phyloP scores from a whole-genome alignment of 2,329 filamentous ascomycete species.

The Colletotrichum lupini region DNA sequence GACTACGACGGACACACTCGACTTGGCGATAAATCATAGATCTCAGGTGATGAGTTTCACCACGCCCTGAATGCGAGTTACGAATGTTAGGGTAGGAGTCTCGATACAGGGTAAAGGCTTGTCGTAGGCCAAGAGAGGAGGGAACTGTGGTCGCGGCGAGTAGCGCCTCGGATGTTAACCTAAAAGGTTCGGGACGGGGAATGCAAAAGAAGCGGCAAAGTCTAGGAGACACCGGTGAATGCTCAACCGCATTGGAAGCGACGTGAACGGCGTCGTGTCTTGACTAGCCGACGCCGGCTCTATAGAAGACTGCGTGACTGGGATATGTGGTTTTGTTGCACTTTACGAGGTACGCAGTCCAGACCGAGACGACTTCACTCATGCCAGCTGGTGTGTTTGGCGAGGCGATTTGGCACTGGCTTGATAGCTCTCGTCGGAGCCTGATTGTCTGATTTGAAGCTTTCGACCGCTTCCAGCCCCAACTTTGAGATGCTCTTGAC shows the following conservation, averaged over 20 bases:
- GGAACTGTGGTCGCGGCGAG: background rate
- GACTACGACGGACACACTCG: background rate
- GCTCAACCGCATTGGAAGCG: background rate
- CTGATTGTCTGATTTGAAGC: too few species aligned
- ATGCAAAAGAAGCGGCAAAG: background rate
- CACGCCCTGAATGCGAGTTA: background rate
- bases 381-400: too few species aligned
- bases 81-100: background rate
- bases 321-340: too few species aligned
- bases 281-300: background rate
- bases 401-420: too few species aligned
- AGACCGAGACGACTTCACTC: too few species aligned
- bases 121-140: slow-evolving; percentile 12
- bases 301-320: too few species aligned
- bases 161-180: background rate
- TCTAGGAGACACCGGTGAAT: background rate
- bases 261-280: background rate
- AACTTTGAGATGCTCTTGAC: too few species aligned
- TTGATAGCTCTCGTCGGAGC: too few species aligned
- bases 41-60: background rate
- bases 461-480: too few species aligned
- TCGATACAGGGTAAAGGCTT: slow-evolving; percentile 22
- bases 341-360: too few species aligned
- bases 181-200: background rate
- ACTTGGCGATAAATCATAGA: background rate